phyloP scores from a whole-genome alignment of 1,284 basidiomycete species.

The Peniophora sp. region DNA sequence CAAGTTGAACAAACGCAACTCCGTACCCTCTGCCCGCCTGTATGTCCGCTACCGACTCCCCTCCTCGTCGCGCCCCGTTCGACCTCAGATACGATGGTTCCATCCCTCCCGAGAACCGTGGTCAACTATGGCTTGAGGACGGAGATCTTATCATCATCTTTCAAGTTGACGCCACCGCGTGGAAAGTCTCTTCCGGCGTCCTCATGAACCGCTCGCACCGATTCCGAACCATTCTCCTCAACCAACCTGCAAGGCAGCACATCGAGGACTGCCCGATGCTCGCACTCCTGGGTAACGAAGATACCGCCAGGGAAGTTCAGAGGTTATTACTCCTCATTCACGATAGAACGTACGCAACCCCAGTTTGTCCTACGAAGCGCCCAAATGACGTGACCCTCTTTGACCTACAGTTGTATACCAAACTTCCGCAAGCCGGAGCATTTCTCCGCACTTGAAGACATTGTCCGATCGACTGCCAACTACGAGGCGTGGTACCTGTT shows the following conservation, averaged over 20 bases:
- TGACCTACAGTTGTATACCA: not conserved
- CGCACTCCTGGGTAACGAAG: not conserved
- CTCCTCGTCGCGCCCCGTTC: too few species aligned
- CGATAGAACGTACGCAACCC: not conserved
- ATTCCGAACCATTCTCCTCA: not conserved
- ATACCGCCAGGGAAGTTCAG: not conserved
- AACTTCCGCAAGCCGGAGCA: not conserved
- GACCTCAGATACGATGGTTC: not conserved
- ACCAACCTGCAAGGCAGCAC: not conserved
- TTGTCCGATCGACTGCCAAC: not conserved
- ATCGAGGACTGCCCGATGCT: not conserved
- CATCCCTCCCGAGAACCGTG: not conserved
- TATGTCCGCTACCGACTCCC: too few species aligned
- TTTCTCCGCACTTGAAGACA: not conserved
- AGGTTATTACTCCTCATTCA: not conserved
- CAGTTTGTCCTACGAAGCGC: not conserved
- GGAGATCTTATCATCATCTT: constrained; percentile 1
- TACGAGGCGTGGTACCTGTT: not conserved
- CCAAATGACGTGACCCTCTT: not conserved
- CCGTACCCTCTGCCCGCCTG: too few species aligned
- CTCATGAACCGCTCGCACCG: not conserved
- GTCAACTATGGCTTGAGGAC: constrained; percentile 2
- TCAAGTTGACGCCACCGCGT: not conserved
- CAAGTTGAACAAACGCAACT: too few species aligned
- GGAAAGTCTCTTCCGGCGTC: not conserved